Percentiles rank a stretch among this genome's conserved stretches.
Evolutionary conservation across 1,284 basidiomycete species (phyloP).

Genomic region (Ceratorhiza oryzae-sativae): DNA sequence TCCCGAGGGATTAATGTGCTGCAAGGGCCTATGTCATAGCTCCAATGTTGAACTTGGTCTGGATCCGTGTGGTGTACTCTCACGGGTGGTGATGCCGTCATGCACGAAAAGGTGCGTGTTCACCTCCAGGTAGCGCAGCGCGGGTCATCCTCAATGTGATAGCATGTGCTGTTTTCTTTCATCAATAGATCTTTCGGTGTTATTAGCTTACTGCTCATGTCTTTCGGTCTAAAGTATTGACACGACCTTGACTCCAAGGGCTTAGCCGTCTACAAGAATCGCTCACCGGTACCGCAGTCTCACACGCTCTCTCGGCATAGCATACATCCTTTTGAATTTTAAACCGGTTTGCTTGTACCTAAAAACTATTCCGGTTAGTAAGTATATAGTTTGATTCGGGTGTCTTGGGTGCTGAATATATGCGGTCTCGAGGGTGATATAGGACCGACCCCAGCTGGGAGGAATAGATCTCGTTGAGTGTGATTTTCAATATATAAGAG

Average conservation of each 20-base stretch:
- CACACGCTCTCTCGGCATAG: not conserved
- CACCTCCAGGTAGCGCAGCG: not conserved
- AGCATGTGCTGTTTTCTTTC: too few species aligned
- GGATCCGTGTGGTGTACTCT: not conserved
- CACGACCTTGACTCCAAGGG: too few species aligned
- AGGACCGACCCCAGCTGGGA: too few species aligned
- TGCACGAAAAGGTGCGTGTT: not conserved
- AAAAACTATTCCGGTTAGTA: not conserved
- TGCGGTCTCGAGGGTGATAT: not conserved
- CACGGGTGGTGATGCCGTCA: not conserved
- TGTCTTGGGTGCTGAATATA: not conserved
- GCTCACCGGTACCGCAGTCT: not conserved
- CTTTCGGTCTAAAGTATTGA: not conserved
- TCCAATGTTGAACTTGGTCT: not conserved
- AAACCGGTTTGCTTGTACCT: not conserved
- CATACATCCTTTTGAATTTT: not conserved
- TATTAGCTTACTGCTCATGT: not conserved
- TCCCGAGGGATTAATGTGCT: not conserved
- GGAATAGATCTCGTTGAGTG: not conserved
- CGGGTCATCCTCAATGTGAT: not conserved
- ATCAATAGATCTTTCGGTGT: not conserved
- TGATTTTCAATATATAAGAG: constrained; percentile 36
- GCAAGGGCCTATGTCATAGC: not conserved
- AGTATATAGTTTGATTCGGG: not conserved
- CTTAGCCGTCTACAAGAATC: not conserved